phyloP scores from a whole-genome alignment of 495 filamentous ascomycete species.

The Tirmania nivea region DNA sequence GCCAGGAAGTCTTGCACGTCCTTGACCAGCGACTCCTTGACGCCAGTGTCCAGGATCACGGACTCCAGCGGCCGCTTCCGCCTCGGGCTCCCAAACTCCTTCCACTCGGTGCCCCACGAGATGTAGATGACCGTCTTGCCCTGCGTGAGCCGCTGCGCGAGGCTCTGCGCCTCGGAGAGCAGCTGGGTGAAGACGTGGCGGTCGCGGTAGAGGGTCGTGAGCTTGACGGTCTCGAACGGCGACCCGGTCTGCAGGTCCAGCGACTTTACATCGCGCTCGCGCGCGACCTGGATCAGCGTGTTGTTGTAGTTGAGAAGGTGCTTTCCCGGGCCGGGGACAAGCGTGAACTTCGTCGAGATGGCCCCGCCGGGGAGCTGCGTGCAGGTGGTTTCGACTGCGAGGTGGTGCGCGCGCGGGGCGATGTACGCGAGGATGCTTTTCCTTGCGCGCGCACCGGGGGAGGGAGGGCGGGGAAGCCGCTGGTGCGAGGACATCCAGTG shows the following conservation, averaged over 20 bases:
- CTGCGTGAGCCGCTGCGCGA: slow-evolving; percentile 54
- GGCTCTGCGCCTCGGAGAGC: slow-evolving; percentile 60
- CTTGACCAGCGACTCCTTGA: slow-evolving; percentile 64
- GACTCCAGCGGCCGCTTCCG: slow-evolving; percentile 73
- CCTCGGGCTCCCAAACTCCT: slow-evolving; percentile 65
- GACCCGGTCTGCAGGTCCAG: slow-evolving; percentile 52
- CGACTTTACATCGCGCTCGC: slow-evolving; percentile 56
- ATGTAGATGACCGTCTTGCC: slow-evolving; percentile 93
- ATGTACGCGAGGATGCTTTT: slow-evolving; percentile 30
- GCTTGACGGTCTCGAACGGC: slow-evolving; percentile 81
- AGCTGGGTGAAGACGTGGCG: slow-evolving; percentile 69
- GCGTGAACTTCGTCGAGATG: slow-evolving; percentile 54
- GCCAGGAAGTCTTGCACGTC: slow-evolving; percentile 70
- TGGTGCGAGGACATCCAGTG: slow-evolving; percentile 82
- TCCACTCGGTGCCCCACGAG: slow-evolving; percentile 58
- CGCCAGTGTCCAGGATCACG: slow-evolving; percentile 65
- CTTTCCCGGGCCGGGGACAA: slow-evolving; percentile 75
- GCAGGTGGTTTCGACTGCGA: slow-evolving; percentile 45
- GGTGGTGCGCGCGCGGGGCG: slow-evolving; percentile 42
- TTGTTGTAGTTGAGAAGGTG: slow-evolving; percentile 72
- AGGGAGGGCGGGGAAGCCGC: slow-evolving; percentile 23
- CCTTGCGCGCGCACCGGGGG: slow-evolving; percentile 24
- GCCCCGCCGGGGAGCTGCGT: slow-evolving; percentile 38
- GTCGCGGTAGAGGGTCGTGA: slow-evolving; percentile 76
- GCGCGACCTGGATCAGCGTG: slow-evolving; percentile 64